phyloP scores from a whole-genome alignment of 2,329 filamentous ascomycete genomes.

The Alternaria panax region DNA sequence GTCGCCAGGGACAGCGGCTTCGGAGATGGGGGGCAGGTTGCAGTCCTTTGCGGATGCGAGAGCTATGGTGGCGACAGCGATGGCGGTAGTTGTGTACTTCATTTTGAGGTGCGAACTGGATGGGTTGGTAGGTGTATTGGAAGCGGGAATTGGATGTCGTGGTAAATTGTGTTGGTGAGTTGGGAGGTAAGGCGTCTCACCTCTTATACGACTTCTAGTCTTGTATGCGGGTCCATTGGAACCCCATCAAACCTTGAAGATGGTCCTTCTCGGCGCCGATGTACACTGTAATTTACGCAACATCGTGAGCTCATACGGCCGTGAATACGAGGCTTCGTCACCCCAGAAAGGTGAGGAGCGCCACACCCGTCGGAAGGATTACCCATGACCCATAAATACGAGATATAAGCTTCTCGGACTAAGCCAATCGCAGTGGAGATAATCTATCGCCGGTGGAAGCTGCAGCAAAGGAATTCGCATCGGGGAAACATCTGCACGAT shows the following conservation, averaged over 20 bases:
- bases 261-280: background rate
- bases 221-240: background rate
- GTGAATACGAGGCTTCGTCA: background rate
- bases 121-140: background rate
- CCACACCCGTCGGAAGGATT: background rate
- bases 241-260: background rate
- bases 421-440: background rate
- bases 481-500: background rate
- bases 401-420: background rate
- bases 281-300: background rate
- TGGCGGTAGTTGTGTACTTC: background rate
- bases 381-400: background rate
- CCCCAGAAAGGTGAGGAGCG: background rate
- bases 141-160: background rate
- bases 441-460: background rate
- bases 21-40: background rate
- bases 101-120: background rate
- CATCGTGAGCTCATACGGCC: background rate
- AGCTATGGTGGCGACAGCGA: background rate
- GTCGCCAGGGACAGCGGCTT: background rate
- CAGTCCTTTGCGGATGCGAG: constrained; percentile 5
- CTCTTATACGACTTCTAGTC: background rate
- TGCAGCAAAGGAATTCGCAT: background rate
- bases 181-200: background rate
- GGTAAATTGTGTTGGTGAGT: background rate